A percentile compares a stretch with the other conserved stretches of the same genome.
phyloP scores from a whole-genome alignment of 2,329 filamentous ascomycete species.

The Colletotrichum falcatum region DNA sequence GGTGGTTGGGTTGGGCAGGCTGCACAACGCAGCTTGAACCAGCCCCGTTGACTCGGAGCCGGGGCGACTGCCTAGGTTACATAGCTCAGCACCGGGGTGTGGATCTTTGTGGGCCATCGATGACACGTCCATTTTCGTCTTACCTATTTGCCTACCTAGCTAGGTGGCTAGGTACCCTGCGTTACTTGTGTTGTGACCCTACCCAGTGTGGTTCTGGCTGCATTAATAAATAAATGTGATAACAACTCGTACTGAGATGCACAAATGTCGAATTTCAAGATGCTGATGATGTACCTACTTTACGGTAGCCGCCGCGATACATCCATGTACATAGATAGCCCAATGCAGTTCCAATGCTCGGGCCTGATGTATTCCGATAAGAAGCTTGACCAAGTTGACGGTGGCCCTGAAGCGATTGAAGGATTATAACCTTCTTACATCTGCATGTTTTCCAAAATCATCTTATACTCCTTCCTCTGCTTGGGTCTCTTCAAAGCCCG shows the following conservation, averaged over 20 bases:
- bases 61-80: constrained; percentile 16
- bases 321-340: no score
- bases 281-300: no score
- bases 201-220: not conserved
- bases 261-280: not conserved
- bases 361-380: not conserved
- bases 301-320: not conserved
- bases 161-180: no score
- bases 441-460: constrained; percentile 76
- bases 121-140: constrained; percentile 37
- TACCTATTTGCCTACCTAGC: not conserved
- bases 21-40: not conserved
- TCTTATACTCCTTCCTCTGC: constrained; percentile 88
- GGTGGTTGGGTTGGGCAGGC: constrained; percentile 2
- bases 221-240: not conserved
- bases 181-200: not conserved
- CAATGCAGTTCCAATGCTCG: not conserved
- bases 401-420: not conserved
- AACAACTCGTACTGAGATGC: not conserved
- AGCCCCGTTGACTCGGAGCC: constrained; percentile 25
- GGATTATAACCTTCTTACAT: constrained; percentile 1
- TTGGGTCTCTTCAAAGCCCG: constrained; percentile 73
- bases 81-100: constrained; percentile 30
- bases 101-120: constrained; percentile 35
- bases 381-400: not conserved